A percentile compares a stretch with the other conserved stretches of the same genome.
Conservation (phyloP, 2,329 filamentous ascomycete genomes). For the Neocatenulostroma microsporum region DNA sequence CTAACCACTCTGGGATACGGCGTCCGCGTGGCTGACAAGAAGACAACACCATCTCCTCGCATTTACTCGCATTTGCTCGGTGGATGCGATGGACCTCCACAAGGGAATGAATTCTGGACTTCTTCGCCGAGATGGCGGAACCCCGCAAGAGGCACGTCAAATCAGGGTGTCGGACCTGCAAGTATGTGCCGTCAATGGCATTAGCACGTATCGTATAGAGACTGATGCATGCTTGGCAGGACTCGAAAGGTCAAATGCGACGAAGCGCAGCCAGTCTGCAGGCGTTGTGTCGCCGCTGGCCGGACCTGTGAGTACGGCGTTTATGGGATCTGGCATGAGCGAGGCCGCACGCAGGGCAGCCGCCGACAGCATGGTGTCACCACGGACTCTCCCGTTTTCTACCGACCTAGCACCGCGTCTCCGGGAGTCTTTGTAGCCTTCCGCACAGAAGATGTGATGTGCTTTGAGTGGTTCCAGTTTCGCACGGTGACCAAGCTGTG, state of each 20-base stretch:
- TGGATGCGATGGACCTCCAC: no score
- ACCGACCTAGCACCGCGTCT: neutral
- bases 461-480: neutral
- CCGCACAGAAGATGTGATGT: neutral
- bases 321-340: neutral
- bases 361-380: neutral
- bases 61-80: no score
- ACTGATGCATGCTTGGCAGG: neutral
- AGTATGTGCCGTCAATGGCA: neutral
- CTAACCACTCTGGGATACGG: no score
- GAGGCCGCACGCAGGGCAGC: neutral
- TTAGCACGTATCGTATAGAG: neutral
- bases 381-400: neutral
- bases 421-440: neutral
- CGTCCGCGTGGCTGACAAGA: no score
- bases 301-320: conserved; percentile 1
- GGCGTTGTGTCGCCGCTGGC: neutral
- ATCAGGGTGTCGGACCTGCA: neutral
- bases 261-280: conserved; percentile 1
- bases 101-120: no score
- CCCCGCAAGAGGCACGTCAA: neutral
- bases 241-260: neutral
- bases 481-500: neutral
- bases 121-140: no score
- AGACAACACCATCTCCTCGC: no score